Conservation (phyloP, 2,329 filamentous ascomycete species). For the Fusarium brachygibbosum region DNA sequence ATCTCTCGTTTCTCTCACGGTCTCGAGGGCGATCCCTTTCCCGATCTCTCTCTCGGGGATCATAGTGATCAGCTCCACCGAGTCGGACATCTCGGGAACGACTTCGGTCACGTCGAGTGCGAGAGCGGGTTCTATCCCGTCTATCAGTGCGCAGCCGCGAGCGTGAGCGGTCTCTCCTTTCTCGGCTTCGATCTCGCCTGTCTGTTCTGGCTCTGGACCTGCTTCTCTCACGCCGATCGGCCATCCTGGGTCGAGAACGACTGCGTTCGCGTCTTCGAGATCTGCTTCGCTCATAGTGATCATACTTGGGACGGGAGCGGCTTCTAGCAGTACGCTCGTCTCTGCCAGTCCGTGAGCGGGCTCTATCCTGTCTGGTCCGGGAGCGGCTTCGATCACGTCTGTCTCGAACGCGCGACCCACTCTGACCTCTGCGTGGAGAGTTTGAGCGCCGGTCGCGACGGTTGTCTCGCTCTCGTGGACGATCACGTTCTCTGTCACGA, state of each 20-base stretch:
- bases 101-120: slow-evolving; percentile 50
- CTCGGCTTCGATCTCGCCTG: slow-evolving; percentile 50
- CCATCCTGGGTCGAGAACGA: slow-evolving; percentile 53
- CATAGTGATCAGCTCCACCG: slow-evolving; percentile 51
- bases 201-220: slow-evolving; percentile 47
- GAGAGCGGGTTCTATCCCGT: slow-evolving; percentile 53
- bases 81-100: slow-evolving; percentile 48
- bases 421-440: slow-evolving; percentile 56
- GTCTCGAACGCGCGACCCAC: slow-evolving; percentile 51
- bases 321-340: slow-evolving; percentile 53
- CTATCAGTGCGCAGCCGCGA: slow-evolving; percentile 49
- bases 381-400: slow-evolving; percentile 57
- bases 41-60: slow-evolving; percentile 52
- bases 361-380: slow-evolving; percentile 55
- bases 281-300: slow-evolving; percentile 54
- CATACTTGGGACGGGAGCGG: slow-evolving; percentile 53
- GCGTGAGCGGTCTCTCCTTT: slow-evolving; percentile 49
- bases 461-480: slow-evolving; percentile 48
- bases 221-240: slow-evolving; percentile 53
- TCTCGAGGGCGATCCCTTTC: slow-evolving; percentile 45
- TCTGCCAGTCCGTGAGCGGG: slow-evolving; percentile 56
- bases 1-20: slow-evolving; percentile 46
- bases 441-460: slow-evolving; percentile 56
- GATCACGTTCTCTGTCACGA: slow-evolving; percentile 49
- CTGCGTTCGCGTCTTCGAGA: slow-evolving; percentile 56